These are phyloP conservation scores for Sparassis latifolia DNA, from an alignment of 1,284 basidiomycete species.

Conservation along the genomic window DNA sequence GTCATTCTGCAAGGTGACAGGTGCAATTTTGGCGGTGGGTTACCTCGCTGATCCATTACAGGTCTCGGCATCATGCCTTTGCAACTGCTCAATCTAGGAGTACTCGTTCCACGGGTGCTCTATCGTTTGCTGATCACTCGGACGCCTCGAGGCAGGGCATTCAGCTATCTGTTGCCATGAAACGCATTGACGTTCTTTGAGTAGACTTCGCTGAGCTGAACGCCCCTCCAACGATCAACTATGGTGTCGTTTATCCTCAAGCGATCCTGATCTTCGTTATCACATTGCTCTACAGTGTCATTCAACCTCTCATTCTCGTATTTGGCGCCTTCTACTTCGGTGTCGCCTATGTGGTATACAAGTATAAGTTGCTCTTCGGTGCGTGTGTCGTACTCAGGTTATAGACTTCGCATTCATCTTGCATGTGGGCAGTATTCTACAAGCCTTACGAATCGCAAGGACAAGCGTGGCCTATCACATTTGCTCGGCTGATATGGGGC, in stretches of 20 bases:
- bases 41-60: conserved; percentile 20
- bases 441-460: conserved; percentile 91
- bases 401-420: background rate
- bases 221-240: conserved; percentile 94
- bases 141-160: conserved; percentile 73
- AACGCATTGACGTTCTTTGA: background rate
- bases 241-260: conserved; percentile 90
- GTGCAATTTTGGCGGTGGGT: background rate
- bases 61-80: conserved; percentile 92
- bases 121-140: conserved; percentile 69
- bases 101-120: conserved; percentile 72
- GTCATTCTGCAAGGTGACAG: conserved; percentile 84
- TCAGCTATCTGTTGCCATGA: background rate
- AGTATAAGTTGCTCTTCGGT: conserved; percentile 96
- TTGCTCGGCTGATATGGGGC: conserved; percentile 82
- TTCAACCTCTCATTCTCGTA: conserved; percentile 89
- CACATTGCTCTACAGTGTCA: conserved; percentile 90
- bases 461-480: conserved; percentile 93
- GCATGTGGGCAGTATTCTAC: conserved; percentile 64
- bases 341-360: conserved; percentile 90
- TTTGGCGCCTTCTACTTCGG: conserved; percentile 97
- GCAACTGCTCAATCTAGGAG: conserved; percentile 85
- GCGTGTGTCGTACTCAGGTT: conserved; percentile 21
- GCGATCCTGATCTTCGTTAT: conserved; percentile 95
- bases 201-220: conserved; percentile 94